Base-by-base conservation (phyloP, 2,329 filamentous ascomycete species). In the Coccinonectria pachysandricola region DNA sequence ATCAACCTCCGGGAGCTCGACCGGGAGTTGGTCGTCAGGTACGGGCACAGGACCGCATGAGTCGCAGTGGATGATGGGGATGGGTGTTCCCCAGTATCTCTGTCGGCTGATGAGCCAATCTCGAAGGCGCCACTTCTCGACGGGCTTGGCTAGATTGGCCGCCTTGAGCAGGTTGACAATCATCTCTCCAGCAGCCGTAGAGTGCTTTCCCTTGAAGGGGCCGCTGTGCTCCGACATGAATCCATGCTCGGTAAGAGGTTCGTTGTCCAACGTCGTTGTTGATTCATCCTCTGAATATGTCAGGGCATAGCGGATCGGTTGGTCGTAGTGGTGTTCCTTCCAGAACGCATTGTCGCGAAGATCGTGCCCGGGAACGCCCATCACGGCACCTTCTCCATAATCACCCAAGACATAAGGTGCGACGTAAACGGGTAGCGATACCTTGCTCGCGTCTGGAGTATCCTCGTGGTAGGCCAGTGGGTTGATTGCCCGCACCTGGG, bases 91-190 rank as follows among this genome's bases (percentile, higher is more conserved):
- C 86, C 86, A 94, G 50, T 92, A 93, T 37, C 86, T 67, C 53
- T 94, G 86, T n/a, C 86, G 75, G 50, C 84, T 92, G 43, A 94
- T 79, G 30, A 94, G 62, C 86, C 86, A 94, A 54, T 94, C 86
- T 33, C 84, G 67, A 14, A 94, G 64, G 26, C 80, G 75, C 83
- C 84, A 93, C 35, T 73, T 81, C 32, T 82, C 74, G 7, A 71
- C 62, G n/a, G 60, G 51, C 30, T 72, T 63, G 7, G 75, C 82
- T n/a, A 75, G 59, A 2, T 62, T 56, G 5, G 70, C 67, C 3
- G 61, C 53, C 34, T 70, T 56, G 3, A 78, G 64, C 39, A 70
- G 54, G 17, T 57, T 48, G 11, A 85, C 55, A 26, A 92, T 71
- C 37, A 66, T 59, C 33, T 66, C 51, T 3, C 68, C 73, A 1